These are phyloP conservation scores for Penicillium sp. DNA, from an alignment of 2,329 filamentous ascomycete species.

Conservation along the genomic window DNA sequence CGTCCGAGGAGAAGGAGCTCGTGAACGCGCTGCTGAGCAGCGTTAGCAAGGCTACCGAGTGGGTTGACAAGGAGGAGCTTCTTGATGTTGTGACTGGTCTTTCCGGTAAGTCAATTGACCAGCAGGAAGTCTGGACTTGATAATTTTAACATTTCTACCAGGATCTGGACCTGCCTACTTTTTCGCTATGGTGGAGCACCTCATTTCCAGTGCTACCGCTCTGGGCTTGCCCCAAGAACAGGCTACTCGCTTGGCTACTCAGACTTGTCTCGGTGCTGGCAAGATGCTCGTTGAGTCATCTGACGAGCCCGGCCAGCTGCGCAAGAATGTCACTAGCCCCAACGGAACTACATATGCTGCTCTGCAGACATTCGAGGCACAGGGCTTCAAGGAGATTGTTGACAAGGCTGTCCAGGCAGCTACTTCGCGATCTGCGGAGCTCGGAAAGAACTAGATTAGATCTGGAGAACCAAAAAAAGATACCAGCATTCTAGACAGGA, in stretches of 20 bases:
- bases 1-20: slow-evolving; percentile 30
- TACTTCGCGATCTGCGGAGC: slow-evolving; percentile 31
- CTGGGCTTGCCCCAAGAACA: slow-evolving; percentile 35
- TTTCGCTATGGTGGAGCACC: slow-evolving; percentile 39
- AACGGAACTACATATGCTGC: slow-evolving; percentile 38
- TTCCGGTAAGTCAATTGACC: slow-evolving; percentile 28
- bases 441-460: slow-evolving; percentile 21
- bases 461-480: neutral
- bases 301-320: slow-evolving; percentile 32
- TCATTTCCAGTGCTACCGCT: slow-evolving; percentile 33
- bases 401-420: slow-evolving; percentile 36
- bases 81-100: slow-evolving; percentile 39
- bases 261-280: slow-evolving; percentile 37
- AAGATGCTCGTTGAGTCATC: slow-evolving; percentile 35
- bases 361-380: slow-evolving; percentile 31
- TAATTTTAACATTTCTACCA: slow-evolving; percentile 2
- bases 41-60: slow-evolving; percentile 36
- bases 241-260: slow-evolving; percentile 33
- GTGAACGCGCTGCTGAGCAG: slow-evolving; percentile 30
- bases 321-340: slow-evolving; percentile 38
- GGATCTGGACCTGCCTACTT: slow-evolving; percentile 40
- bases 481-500: neutral
- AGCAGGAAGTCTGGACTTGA: neutral
- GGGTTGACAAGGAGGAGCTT: slow-evolving; percentile 35
- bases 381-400: slow-evolving; percentile 31